A percentile compares a stretch with the other conserved stretches of the same genome.
These are phyloP conservation scores for Colletotrichum destructivum DNA, from an alignment of 2,329 filamentous ascomycete species.

Conservation along the genomic window DNA sequence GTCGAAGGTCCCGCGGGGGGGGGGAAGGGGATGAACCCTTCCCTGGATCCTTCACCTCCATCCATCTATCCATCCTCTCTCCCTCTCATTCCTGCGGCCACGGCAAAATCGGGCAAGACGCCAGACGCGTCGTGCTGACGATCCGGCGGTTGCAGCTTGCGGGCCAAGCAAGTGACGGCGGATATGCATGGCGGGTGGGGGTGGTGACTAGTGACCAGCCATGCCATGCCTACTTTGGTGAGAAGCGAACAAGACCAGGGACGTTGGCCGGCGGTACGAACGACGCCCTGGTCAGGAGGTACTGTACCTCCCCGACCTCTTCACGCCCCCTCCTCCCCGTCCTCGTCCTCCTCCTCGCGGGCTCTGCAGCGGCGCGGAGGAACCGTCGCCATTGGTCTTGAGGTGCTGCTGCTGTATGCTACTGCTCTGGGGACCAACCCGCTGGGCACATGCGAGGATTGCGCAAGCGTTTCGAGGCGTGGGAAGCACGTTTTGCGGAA, in stretches of 20 bases:
- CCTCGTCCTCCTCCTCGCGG: slow-evolving; percentile 4
- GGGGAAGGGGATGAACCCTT: too few relatives aligned
- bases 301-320: slow-evolving; percentile 23
- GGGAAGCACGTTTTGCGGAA: slow-evolving; percentile 31
- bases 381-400: not conserved
- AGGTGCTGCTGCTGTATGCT: slow-evolving; percentile 9
- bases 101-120: not conserved
- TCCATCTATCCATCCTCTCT: not conserved
- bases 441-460: slow-evolving; percentile 1
- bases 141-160: slow-evolving; percentile 1
- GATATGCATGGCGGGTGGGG: slow-evolving; percentile 17
- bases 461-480: slow-evolving; percentile 25
- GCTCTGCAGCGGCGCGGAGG: not conserved
- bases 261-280: slow-evolving; percentile 1
- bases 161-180: slow-evolving; percentile 10
- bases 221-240: too few relatives aligned
- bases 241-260: not conserved
- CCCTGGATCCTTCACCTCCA: not conserved
- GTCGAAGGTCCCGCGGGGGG: too few relatives aligned
- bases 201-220: too few relatives aligned
- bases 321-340: slow-evolving; percentile 2
- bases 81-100: not conserved
- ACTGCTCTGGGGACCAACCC: not conserved
- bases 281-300: slow-evolving; percentile 7
- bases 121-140: slow-evolving; percentile 25